Evolutionary conservation across 2,329 filamentous ascomycete species (phyloP).

Genomic region (Tetracladium maxilliforme): DNA sequence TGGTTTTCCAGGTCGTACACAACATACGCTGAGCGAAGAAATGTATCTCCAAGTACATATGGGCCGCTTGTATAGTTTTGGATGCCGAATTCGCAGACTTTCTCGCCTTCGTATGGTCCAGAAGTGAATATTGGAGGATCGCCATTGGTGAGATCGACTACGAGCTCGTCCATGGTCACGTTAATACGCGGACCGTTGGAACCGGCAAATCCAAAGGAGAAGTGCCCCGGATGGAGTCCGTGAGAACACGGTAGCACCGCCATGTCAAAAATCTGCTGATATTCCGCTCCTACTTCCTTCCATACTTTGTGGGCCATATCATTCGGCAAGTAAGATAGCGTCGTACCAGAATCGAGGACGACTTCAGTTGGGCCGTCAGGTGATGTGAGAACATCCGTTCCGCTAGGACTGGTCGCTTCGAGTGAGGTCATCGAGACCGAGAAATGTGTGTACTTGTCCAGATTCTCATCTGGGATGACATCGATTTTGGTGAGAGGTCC

Average conservation of each 20-base stretch:
- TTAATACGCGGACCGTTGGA: slow-evolving; percentile 26
- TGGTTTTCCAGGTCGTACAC: slow-evolving; percentile 38
- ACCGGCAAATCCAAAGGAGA: slow-evolving; percentile 33
- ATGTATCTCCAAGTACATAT: slow-evolving; percentile 31
- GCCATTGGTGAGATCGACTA: slow-evolving; percentile 15
- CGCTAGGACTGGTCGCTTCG: slow-evolving; percentile 11
- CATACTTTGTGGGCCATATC: slow-evolving; percentile 31
- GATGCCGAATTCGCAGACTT: slow-evolving; percentile 16
- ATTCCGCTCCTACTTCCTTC: slow-evolving; percentile 27
- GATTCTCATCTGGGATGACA: slow-evolving; percentile 19
- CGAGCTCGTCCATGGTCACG: slow-evolving; percentile 29
- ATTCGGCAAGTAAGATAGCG: slow-evolving; percentile 50
- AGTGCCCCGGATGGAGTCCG: slow-evolving; percentile 19
- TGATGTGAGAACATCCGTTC: slow-evolving; percentile 24
- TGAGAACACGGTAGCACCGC: slow-evolving; percentile 32
- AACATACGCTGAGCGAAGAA: slow-evolving; percentile 36
- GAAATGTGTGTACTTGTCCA: slow-evolving; percentile 10
- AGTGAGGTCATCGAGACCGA: slow-evolving; percentile 17
- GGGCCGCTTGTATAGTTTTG: slow-evolving; percentile 9
- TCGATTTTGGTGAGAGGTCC: slow-evolving; percentile 18
- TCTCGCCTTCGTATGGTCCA: slow-evolving; percentile 20
- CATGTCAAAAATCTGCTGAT: slow-evolving; percentile 22
- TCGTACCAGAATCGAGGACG: slow-evolving; percentile 53
- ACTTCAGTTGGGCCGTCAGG: slow-evolving; percentile 25
- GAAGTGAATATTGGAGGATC: slow-evolving; percentile 13